These are phyloP conservation scores for Phyllosticta citrichinensis DNA, from an alignment of 2,329 filamentous ascomycete species.

Conservation along the genomic window DNA sequence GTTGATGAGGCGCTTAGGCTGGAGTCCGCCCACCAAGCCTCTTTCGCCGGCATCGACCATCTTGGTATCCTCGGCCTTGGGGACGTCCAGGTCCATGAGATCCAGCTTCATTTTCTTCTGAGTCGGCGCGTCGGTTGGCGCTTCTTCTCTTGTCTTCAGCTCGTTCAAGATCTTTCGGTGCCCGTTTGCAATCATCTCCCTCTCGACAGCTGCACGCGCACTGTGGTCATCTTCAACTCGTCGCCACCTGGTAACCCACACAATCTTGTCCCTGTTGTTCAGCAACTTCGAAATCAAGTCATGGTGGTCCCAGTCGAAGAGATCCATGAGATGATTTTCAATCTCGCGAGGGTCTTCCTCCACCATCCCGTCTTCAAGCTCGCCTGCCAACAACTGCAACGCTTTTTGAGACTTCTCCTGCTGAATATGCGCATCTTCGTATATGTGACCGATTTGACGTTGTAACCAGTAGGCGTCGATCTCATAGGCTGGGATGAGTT, in stretches of 20 bases:
- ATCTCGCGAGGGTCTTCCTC: slow-evolving; percentile 85
- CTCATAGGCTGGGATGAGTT: slow-evolving; percentile 68
- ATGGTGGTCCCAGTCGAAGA: slow-evolving; percentile 95
- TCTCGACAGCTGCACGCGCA: slow-evolving; percentile 66
- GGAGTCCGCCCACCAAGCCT: slow-evolving; percentile 65
- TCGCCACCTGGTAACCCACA: slow-evolving; percentile 87
- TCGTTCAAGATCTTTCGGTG: slow-evolving; percentile 81
- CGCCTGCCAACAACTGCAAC: slow-evolving; percentile 69
- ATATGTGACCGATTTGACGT: slow-evolving; percentile 77
- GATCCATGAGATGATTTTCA: slow-evolving; percentile 95
- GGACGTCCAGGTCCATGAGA: slow-evolving; percentile 77
- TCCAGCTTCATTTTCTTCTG: slow-evolving; percentile 71
- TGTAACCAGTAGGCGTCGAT: slow-evolving; percentile 98
- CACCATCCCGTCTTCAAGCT: slow-evolving; percentile 52
- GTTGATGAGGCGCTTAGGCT: slow-evolving; percentile 81
- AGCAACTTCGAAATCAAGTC: slow-evolving; percentile 87
- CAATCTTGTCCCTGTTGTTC: slow-evolving; percentile 83
- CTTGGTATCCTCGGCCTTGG: slow-evolving; percentile 44
- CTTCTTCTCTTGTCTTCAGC: slow-evolving; percentile 60
- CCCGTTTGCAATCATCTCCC: slow-evolving; percentile 84
- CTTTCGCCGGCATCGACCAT: slow-evolving; percentile 30
- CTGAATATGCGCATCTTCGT: slow-evolving; percentile 84
- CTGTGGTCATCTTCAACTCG: slow-evolving; percentile 67
- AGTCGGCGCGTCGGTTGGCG: slow-evolving; percentile 49
- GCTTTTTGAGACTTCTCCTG: slow-evolving; percentile 86